phyloP scores from a whole-genome alignment of 225 moss, liverwort and hornwort genomes.

The Bryum argenteum region DNA sequence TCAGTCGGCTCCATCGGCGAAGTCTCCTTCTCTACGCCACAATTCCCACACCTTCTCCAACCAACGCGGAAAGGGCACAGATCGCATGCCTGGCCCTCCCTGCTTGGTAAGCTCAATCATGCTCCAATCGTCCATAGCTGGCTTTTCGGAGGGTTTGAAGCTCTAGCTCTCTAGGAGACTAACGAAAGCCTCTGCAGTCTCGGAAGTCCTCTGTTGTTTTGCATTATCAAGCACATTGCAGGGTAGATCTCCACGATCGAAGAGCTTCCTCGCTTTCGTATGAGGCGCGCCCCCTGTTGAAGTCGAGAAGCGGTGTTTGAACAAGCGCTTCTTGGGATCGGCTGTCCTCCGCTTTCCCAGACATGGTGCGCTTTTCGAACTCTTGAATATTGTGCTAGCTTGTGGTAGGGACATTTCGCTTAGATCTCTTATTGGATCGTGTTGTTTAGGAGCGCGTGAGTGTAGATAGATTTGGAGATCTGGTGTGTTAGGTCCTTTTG shows the following conservation, averaged over 20 bases:
- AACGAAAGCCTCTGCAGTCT: not conserved
- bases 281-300: conserved; percentile 16
- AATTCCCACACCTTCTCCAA: conserved; percentile 15
- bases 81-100: conserved; percentile 21
- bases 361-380: conserved; percentile 28
- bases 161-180: not conserved
- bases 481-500: not conserved
- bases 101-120: conserved; percentile 21
- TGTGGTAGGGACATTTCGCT: not conserved
- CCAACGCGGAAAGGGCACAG: conserved; percentile 28
- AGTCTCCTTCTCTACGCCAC: conserved; percentile 18
- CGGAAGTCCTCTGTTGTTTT: not conserved
- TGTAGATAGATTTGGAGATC: not conserved
- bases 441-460: not conserved
- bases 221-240: not conserved
- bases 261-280: conserved; percentile 2
- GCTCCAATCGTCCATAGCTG: not conserved
- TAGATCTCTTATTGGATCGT: conserved; percentile 13
- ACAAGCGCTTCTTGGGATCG: conserved; percentile 13
- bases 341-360: conserved; percentile 14
- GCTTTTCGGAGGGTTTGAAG: not conserved
- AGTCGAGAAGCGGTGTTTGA: not conserved
- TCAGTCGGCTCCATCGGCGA: not conserved
- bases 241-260: conserved; percentile 15
- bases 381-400: conserved; percentile 3